Percentiles rank a stretch among this genome's conserved stretches.
Evolutionary conservation across 257 asterid species (phyloP).

Genomic region (Rubia yunnanensis): DNA sequence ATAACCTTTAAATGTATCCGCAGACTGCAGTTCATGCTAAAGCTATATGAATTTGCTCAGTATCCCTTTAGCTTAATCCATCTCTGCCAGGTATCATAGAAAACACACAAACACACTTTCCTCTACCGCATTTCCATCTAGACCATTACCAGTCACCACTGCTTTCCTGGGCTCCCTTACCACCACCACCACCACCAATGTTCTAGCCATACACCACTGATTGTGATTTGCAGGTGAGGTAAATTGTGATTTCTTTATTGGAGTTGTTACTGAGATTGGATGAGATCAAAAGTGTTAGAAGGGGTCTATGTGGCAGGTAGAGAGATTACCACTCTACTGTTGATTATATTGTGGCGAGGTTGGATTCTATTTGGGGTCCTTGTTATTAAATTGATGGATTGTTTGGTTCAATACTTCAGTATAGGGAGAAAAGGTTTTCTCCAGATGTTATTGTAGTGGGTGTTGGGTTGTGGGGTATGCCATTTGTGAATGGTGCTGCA

Average conservation of each 20-base stretch:
- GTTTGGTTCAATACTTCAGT: slow-evolving; percentile 28
- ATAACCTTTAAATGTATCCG: too few species aligned
- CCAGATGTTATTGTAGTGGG: slow-evolving; percentile 86
- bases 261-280: slow-evolving; percentile 57
- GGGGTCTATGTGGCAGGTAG: slow-evolving; percentile 82
- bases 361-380: slow-evolving; percentile 85
- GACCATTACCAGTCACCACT: too few species aligned
- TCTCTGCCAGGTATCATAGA: slow-evolving; percentile 11
- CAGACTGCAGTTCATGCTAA: too few species aligned
- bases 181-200: background rate
- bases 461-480: slow-evolving; percentile 89
- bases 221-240: too few species aligned
- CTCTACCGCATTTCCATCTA: slow-evolving; percentile 14
- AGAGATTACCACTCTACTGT: slow-evolving; percentile 58
- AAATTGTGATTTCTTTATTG: slow-evolving; percentile 44
- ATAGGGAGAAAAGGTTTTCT: slow-evolving; percentile 28
- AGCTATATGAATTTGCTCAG: too few species aligned
- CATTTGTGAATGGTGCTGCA: slow-evolving; percentile 48
- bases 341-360: slow-evolving; percentile 65
- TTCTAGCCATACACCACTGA: background rate
- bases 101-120: background rate
- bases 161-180: slow-evolving; percentile 1
- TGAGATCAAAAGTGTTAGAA: slow-evolving; percentile 35
- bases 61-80: background rate
- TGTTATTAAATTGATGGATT: slow-evolving; percentile 55